These are phyloP conservation scores for Sugiyamaella smithiae DNA, from an alignment of 805 yeast genomes.

Conservation along the genomic window DNA sequence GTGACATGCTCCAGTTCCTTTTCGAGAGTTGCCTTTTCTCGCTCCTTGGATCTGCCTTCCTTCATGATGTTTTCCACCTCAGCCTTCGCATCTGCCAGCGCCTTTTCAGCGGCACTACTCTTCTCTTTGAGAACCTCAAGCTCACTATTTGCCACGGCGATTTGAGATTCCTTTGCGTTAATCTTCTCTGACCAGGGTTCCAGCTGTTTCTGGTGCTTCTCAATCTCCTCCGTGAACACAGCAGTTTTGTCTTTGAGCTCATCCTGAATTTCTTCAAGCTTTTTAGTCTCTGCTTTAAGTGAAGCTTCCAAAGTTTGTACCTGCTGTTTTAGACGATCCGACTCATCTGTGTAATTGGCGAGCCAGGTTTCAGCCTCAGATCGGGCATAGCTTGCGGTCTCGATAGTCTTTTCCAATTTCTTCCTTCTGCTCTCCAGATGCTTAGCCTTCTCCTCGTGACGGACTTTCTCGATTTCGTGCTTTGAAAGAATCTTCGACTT, in stretches of 20 bases:
- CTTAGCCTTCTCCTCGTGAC: slow-evolving; percentile 73
- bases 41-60: slow-evolving; percentile 50
- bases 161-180: slow-evolving; percentile 58
- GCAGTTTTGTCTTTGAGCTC: slow-evolving; percentile 73
- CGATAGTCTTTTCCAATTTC: slow-evolving; percentile 56
- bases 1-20: slow-evolving; percentile 48
- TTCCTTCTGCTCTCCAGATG: slow-evolving; percentile 57
- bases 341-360: slow-evolving; percentile 44
- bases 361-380: slow-evolving; percentile 48
- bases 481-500: slow-evolving; percentile 33
- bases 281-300: slow-evolving; percentile 51
- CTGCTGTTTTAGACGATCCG: slow-evolving; percentile 44
- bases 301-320: slow-evolving; percentile 44
- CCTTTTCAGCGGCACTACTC: slow-evolving; percentile 42
- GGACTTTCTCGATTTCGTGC: slow-evolving; percentile 57
- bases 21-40: slow-evolving; percentile 44
- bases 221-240: slow-evolving; percentile 62
- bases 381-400: slow-evolving; percentile 45
- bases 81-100: slow-evolving; percentile 44
- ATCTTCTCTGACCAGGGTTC: slow-evolving; percentile 82
- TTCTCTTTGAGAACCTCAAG: slow-evolving; percentile 57
- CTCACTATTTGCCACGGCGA: slow-evolving; percentile 62
- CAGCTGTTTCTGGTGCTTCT: slow-evolving; percentile 55
- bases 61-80: slow-evolving; percentile 46
- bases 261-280: slow-evolving; percentile 60